Percentiles rank a stretch among this genome's conserved stretches.
These are phyloP conservation scores for Patellaria atrata DNA, from an alignment of 495 filamentous ascomycete species.

Conservation along the genomic window DNA sequence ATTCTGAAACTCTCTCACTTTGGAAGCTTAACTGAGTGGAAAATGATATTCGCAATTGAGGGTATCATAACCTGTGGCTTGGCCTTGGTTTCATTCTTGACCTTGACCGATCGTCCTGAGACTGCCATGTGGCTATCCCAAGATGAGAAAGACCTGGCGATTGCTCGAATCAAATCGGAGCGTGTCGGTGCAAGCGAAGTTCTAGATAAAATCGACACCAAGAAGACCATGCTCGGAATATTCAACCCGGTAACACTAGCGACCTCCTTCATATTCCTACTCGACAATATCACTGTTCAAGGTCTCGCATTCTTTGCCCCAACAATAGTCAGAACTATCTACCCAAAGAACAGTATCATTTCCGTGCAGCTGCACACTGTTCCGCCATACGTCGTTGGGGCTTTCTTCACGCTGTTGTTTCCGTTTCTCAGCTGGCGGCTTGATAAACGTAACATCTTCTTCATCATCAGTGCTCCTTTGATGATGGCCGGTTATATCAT, in stretches of 20 bases:
- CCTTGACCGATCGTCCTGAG: conserved; percentile 19
- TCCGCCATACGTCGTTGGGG: conserved; percentile 56
- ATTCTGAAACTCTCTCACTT: conserved; percentile 34
- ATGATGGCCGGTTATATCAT: conserved; percentile 58
- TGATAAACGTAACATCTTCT: conserved; percentile 37
- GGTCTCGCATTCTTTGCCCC: conserved; percentile 55
- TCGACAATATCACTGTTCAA: conserved; percentile 43
- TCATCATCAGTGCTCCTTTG: conserved; percentile 35
- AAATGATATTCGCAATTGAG: conserved; percentile 25
- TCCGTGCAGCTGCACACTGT: conserved; percentile 57
- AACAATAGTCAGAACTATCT: conserved; percentile 54
- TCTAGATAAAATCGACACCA: conserved; percentile 33
- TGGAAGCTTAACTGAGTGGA: conserved; percentile 26
- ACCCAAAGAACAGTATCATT: conserved; percentile 38
- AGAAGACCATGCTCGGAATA: conserved; percentile 35
- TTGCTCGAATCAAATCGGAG: conserved; percentile 41
- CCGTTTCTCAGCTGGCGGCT: conserved; percentile 45
- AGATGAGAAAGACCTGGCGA: conserved; percentile 24
- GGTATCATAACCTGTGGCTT: conserved; percentile 22
- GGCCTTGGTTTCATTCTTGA: conserved; percentile 18
- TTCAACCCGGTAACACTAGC: conserved; percentile 35
- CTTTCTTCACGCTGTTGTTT: conserved; percentile 48
- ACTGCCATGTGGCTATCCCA: conserved; percentile 20
- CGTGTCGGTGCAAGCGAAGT: conserved; percentile 50
- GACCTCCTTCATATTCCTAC: conserved; percentile 36